Evolutionary conservation across 2,329 filamentous ascomycete genomes (phyloP), one percentile per base, ranked within the genome.

Genomic region (Periconia digitata): DNA sequence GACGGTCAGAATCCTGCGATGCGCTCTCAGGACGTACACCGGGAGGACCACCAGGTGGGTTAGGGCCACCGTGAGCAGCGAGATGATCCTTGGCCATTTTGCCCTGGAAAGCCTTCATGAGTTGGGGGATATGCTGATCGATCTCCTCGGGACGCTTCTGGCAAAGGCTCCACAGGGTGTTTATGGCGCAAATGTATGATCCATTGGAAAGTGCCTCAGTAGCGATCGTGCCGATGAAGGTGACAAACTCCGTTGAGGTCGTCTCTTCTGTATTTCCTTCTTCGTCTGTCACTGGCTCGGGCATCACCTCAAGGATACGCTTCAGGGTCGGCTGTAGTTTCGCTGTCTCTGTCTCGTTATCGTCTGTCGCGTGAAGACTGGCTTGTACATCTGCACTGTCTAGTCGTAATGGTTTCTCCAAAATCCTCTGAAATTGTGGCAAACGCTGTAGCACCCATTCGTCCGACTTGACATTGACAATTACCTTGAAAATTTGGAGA

Each of bases 51-150:
- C 54, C 53, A 34, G 53, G 47, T 39, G 70, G 67, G 13, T 64
- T 72, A 27, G 62, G 61, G 70, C 74, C 60, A 84, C 77, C 51
- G 77, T 79, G 51, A 79, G 78, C 42, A 81, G 90, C 69, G 49
- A 99, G 87, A 71, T 99, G 94, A 56, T 99, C 94, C 59, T 94
- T 87, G 0, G 92, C 92, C 58, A 99, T 82, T 72, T 96, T 96
- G 42, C 84, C 83, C 60, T 95, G 92, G 59, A 99, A 81, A 0
- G 90, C 90, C 71, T 96, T 96, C 87, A 99, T 95, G 37, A 99
- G 79, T 22, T 87, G 84, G 3, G 82, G 78, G 46, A 97, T 91
- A 64, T 99, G 94, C 50, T 89, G 82, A 69, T 99, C 94, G 53
- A 99, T 90, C 55, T 94, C 86, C 13, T 87, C 84, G 1, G 92